phyloP scores from a whole-genome alignment of 495 filamentous ascomycete species.

The Talaromyces stipitatus region DNA sequence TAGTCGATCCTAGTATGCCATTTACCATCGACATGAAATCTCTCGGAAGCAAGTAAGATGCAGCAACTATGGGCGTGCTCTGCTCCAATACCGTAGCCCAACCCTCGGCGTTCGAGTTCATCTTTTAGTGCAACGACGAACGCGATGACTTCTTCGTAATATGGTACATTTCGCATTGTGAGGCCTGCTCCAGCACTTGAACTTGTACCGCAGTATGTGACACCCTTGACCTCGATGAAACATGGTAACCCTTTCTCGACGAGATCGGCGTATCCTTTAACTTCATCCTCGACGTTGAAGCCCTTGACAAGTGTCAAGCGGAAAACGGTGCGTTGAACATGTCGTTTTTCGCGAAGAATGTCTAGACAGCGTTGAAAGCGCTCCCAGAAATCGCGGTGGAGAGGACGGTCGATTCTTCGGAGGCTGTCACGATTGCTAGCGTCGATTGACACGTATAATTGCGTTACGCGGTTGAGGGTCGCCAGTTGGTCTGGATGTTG shows the following conservation, averaged over 20 bases:
- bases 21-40: conserved; percentile 64
- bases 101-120: conserved; percentile 56
- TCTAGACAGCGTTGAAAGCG: conserved; percentile 85
- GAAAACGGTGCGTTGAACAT: conserved; percentile 86
- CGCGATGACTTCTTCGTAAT: conserved; percentile 76
- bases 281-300: conserved; percentile 94
- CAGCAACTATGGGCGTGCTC: conserved; percentile 96
- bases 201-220: conserved; percentile 91
- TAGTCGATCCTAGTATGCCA: conserved; percentile 95
- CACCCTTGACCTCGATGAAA: conserved; percentile 92
- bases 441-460: conserved; percentile 93
- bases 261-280: conserved; percentile 80
- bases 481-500: conserved; percentile 91
- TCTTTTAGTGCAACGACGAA: conserved; percentile 69
- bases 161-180: conserved; percentile 93
- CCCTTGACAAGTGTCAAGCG: conserved; percentile 91
- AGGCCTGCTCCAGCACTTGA: conserved; percentile 72
- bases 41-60: conserved; percentile 68
- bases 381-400: conserved; percentile 97
- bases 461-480: conserved; percentile 72
- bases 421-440: conserved; percentile 85
- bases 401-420: conserved; percentile 77
- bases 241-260: conserved; percentile 77
- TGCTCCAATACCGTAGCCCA: conserved; percentile 84
- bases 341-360: conserved; percentile 74